Base-by-base conservation (phyloP, 2,329 filamentous ascomycete genomes). In the Neonectria neomacrospora region DNA sequence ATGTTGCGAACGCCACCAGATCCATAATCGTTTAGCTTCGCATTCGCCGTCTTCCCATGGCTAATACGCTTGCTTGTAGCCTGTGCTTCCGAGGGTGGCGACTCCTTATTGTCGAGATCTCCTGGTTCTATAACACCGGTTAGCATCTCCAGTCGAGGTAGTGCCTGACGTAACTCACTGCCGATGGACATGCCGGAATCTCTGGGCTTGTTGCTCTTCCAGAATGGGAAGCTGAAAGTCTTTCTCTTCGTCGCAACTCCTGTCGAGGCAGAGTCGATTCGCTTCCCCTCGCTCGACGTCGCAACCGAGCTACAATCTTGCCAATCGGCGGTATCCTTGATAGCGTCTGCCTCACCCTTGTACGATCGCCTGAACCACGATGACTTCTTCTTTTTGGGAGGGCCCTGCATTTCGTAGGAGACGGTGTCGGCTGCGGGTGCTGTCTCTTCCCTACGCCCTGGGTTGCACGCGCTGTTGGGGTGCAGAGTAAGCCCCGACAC, bases 141-240 rank as follows among this genome's bases (percentile, higher is more conserved):
- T 53, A 63, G 32, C 12, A 58, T 23, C n/a, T n/a, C 18, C 22
- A 14, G 28, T 32, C 41, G 14, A 2, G 2, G 16, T 14, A 16
- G 9, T 9, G 54, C 11, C 14, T 45, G 18, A 16, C 16, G 20
- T 6, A 28, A 68, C 80, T 75, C 77, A 82, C 83, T 81, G 62
- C 75, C 79, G 58, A 83, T 76, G 2, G 80, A 82, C 79, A 84
- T 80, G 52, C 79, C 77, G 4, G 77, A 71, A 30, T 82, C 77
- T 68, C 80, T 83, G 26, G 67, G 76, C 50, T 81, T 85, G 54
- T 75, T 79, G 28, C 75, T 80, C 72, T 85, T 87, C 85, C 85
- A 88, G 65, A 88, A 88, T 5, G 82, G 78, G 16, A 88, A 80
- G 30, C 78, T 79, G 64, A 88, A 86, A 9, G 79, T 79, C 76